These are phyloP conservation scores for Talaromyces albobiverticillius DNA, from an alignment of 2,329 filamentous ascomycete species.

Conservation along the genomic window DNA sequence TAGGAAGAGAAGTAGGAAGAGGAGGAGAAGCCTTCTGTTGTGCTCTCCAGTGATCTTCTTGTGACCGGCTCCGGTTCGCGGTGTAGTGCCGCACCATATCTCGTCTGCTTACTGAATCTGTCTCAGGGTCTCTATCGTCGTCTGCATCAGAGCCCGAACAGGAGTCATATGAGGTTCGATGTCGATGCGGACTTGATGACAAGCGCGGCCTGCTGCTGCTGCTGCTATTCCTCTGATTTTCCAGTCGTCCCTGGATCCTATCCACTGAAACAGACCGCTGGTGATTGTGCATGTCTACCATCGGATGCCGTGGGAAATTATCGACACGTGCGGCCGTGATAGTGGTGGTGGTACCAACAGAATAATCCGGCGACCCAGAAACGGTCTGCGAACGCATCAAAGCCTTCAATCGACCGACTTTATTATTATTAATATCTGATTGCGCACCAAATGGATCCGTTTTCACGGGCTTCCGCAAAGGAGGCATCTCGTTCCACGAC, in stretches of 20 bases:
- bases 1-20: too few relatives aligned
- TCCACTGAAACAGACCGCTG: slow-evolving; percentile 10
- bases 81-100: neutral
- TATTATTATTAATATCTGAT: too few relatives aligned
- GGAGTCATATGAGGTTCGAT: slow-evolving; percentile 7
- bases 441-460: slow-evolving; percentile 3
- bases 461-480: slow-evolving; percentile 16
- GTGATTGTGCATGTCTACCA: slow-evolving; percentile 12
- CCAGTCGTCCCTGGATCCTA: neutral
- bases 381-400: slow-evolving; percentile 6
- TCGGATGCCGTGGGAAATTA: slow-evolving; percentile 14
- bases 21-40: slow-evolving; percentile 7
- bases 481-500: slow-evolving; percentile 37
- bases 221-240: neutral
- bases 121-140: neutral
- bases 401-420: slow-evolving; percentile 14
- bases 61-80: slow-evolving; percentile 1
- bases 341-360: too few relatives aligned
- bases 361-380: neutral
- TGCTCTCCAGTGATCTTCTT: slow-evolving; percentile 9
- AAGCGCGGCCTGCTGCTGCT: neutral
- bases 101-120: neutral
- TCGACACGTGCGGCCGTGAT: neutral
- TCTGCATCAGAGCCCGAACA: slow-evolving; percentile 9
- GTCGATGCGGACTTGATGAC: neutral